Conservation (phyloP, 2,329 filamentous ascomycete genomes). For the Didymella sp. region DNA sequence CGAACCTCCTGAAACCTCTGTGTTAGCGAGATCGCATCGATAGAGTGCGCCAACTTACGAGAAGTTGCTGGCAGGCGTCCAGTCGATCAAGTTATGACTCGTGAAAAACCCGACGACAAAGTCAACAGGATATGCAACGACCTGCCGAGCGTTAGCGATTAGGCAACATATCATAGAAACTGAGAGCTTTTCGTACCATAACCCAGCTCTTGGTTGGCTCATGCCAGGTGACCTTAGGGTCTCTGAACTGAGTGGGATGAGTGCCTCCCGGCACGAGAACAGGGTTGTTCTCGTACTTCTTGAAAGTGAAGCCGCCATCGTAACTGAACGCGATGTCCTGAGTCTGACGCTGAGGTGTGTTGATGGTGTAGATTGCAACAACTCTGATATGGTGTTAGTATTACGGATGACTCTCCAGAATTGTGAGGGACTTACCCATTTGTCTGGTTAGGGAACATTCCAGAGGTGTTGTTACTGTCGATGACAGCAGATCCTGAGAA, state of each 20-base stretch:
- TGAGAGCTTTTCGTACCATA: slow-evolving; percentile 54
- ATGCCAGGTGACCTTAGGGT: slow-evolving; percentile 65
- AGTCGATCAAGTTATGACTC: slow-evolving; percentile 64
- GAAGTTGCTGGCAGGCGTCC: slow-evolving; percentile 67
- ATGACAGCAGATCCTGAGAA: slow-evolving; percentile 64
- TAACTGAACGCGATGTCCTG: slow-evolving; percentile 68
- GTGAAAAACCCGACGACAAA: slow-evolving; percentile 68
- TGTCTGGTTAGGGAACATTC: slow-evolving; percentile 66
- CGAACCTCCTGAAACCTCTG: slow-evolving; percentile 36
- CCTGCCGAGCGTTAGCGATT: slow-evolving; percentile 42
- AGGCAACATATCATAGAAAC: background rate
- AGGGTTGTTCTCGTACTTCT: slow-evolving; percentile 66
- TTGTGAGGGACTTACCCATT: background rate
- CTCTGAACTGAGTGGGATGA: slow-evolving; percentile 65
- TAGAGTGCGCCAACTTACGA: slow-evolving; percentile 40
- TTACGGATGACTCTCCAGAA: no score
- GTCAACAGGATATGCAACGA: slow-evolving; percentile 62
- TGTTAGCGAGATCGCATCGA: background rate
- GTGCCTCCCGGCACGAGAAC: slow-evolving; percentile 59
- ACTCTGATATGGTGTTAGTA: slow-evolving; percentile 58
- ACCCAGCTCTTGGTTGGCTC: slow-evolving; percentile 8
- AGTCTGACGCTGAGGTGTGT: slow-evolving; percentile 55
- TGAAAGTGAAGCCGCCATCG: slow-evolving; percentile 69
- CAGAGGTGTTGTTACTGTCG: slow-evolving; percentile 69
- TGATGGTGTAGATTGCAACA: slow-evolving; percentile 65